Conservation (phyloP, 2,329 filamentous ascomycete species). For the Fusarium sp. region DNA sequence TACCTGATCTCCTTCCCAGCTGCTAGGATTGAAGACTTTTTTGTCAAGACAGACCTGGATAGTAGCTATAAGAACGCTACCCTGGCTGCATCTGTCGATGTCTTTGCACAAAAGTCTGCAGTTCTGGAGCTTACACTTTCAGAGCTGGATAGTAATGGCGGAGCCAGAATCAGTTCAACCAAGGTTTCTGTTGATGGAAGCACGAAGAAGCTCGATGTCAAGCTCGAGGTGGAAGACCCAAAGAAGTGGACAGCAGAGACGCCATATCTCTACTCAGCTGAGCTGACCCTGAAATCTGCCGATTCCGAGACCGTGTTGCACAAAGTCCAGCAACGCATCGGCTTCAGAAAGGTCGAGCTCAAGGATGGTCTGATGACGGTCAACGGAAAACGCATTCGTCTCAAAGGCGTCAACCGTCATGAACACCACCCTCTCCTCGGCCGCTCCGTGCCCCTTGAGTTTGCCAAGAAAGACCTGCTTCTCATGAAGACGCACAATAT, state of each 20-base stretch:
- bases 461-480: constrained; percentile 69
- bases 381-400: constrained; percentile 70
- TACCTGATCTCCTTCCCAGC: constrained; percentile 67
- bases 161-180: constrained; percentile 51
- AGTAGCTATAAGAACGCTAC: constrained; percentile 61
- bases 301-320: constrained; percentile 49
- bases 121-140: constrained; percentile 57
- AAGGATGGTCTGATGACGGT: constrained; percentile 71
- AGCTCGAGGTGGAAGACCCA: constrained; percentile 62
- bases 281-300: constrained; percentile 62
- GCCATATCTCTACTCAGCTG: constrained; percentile 69
- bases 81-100: constrained; percentile 57
- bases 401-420: constrained; percentile 72
- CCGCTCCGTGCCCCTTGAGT: constrained; percentile 71
- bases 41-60: constrained; percentile 68
- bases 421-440: constrained; percentile 75
- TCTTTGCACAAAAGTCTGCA: constrained; percentile 50
- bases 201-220: constrained; percentile 53
- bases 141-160: constrained; percentile 48
- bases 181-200: constrained; percentile 43
- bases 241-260: constrained; percentile 76
- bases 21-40: constrained; percentile 66
- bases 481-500: constrained; percentile 78
- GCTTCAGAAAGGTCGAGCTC: constrained; percentile 73
- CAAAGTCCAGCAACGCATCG: constrained; percentile 64